A percentile compares a stretch with the other conserved stretches of the same genome.
Conservation (phyloP, 768 basidiomycete species). For the Mycena albidolilacea region DNA sequence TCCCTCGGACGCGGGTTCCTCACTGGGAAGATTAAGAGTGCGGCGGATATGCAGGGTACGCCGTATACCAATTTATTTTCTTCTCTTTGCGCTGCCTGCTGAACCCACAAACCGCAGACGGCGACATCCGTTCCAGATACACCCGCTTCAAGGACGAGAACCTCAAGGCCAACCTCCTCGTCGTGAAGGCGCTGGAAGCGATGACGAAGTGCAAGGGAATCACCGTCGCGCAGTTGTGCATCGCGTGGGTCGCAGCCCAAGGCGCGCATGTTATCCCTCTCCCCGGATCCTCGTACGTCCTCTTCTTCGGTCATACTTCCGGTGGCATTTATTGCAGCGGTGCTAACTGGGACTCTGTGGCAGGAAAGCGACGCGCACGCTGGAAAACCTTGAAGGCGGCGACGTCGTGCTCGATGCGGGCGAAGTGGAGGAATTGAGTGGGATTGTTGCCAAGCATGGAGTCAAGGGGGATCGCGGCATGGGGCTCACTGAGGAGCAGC, state of each 20-base stretch:
- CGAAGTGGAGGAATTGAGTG: slow-evolving; percentile 59
- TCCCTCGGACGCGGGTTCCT: slow-evolving; percentile 70
- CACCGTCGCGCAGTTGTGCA: slow-evolving; percentile 59
- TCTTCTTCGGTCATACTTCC: neutral
- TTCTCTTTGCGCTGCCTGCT: neutral
- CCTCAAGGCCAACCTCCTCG: slow-evolving; percentile 58
- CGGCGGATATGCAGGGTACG: slow-evolving; percentile 51
- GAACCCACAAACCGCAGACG: slow-evolving; percentile 44
- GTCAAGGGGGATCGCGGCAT: slow-evolving; percentile 30
- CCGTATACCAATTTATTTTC: neutral
- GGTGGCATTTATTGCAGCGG: neutral
- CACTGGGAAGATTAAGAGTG: slow-evolving; percentile 62
- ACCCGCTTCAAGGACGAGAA: slow-evolving; percentile 65
- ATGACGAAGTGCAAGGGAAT: slow-evolving; percentile 60
- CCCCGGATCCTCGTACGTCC: slow-evolving; percentile 61
- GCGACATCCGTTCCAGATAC: slow-evolving; percentile 55
- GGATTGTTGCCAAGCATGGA: slow-evolving; percentile 46
- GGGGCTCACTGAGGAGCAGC: slow-evolving; percentile 26
- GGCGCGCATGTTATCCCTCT: slow-evolving; percentile 64
- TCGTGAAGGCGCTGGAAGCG: slow-evolving; percentile 58
- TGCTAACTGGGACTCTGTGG: neutral
- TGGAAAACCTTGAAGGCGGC: slow-evolving; percentile 62
- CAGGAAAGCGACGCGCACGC: slow-evolving; percentile 50
- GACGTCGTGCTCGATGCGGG: slow-evolving; percentile 56
- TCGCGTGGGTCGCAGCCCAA: slow-evolving; percentile 60